Base-by-base conservation (phyloP, 2,329 filamentous ascomycete genomes). In the Aspergillus viridinutans region DNA sequence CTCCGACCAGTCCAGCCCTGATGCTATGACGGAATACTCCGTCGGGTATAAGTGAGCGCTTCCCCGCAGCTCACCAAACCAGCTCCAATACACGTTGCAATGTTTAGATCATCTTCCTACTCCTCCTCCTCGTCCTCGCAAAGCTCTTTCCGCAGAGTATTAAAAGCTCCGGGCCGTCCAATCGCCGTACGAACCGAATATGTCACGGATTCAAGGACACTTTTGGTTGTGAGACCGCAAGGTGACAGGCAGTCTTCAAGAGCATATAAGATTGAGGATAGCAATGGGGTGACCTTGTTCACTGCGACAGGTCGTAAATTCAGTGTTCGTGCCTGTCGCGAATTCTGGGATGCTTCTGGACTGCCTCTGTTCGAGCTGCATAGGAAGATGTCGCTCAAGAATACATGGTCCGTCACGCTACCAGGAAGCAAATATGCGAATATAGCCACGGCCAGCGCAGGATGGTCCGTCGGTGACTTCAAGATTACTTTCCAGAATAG, bases 291-390 rank as follows among this genome's bases (percentile, higher is more conserved):
- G 2, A 59, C 56, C 2, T 38, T 68, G 9, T 67, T 67, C 55
- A 69, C 68, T 10, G 66, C 61, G 6, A 66, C 65, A 14, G 67
- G 68, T 3, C 57, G 57, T 43, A 65, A 64, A 53, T 69, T 67
- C 50, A 57, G 59, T 32, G 48, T 60, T n/a, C 60, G 62, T 4
- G 43, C 58, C 2, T 62, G 61, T n/a, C 65, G 68, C 23, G 68
- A 70, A 48, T 67, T 70, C 53, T 65, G 67, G 23, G 67, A 70
- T 49, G 50, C 61, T 5, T 69, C 68, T 7, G 68, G 67, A 1
- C 58, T 70, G 1, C 68, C 68, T 2, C 58, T 70, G 53, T 70
- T 69, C 56, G 66, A 69, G 54, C 54, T 64, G 25, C 61, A 66
- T 26, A 49, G 58, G 4, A 58, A 57, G 8, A 23, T 55, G 4